phyloP scores from a whole-genome alignment of 1,284 basidiomycete species.

The Cutaneotrichosporon cutaneum region DNA sequence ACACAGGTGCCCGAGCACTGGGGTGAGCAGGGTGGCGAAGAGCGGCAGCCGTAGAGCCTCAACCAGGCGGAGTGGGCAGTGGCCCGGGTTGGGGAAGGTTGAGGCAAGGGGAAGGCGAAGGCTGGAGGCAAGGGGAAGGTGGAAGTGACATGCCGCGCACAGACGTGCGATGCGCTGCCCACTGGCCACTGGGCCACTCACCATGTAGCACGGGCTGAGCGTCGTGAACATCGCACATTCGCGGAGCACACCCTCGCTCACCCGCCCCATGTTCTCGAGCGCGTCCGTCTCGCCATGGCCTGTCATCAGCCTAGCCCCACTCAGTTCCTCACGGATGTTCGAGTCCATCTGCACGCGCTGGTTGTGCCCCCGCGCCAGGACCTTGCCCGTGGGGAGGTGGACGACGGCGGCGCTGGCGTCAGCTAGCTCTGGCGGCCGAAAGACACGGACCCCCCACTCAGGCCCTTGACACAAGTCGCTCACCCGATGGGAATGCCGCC shows the following conservation, averaged over 20 bases:
- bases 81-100: background rate
- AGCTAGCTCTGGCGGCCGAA: background rate
- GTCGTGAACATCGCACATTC: slow-evolving; percentile 42
- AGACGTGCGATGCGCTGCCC: background rate
- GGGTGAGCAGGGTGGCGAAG: background rate
- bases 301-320: slow-evolving; percentile 14
- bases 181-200: slow-evolving; percentile 11
- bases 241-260: slow-evolving; percentile 27
- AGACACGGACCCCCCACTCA: background rate
- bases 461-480: background rate
- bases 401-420: slow-evolving; percentile 32
- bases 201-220: slow-evolving; percentile 31
- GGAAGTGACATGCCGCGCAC: background rate
- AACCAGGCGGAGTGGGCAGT: too few species aligned
- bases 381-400: slow-evolving; percentile 37
- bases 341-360: slow-evolving; percentile 38
- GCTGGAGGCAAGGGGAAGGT: background rate
- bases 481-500: slow-evolving; percentile 47
- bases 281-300: slow-evolving; percentile 43
- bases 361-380: slow-evolving; percentile 39
- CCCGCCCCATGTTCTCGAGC: slow-evolving; percentile 41
- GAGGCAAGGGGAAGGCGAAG: background rate
- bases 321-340: slow-evolving; percentile 19
- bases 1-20: slow-evolving; percentile 36
- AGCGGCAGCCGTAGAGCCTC: too few species aligned